A percentile compares a stretch with the other conserved stretches of the same genome.
Evolutionary conservation across 1,139 yeast species (phyloP).

Genomic region (Suzukiozyma palmioleophila): DNA sequence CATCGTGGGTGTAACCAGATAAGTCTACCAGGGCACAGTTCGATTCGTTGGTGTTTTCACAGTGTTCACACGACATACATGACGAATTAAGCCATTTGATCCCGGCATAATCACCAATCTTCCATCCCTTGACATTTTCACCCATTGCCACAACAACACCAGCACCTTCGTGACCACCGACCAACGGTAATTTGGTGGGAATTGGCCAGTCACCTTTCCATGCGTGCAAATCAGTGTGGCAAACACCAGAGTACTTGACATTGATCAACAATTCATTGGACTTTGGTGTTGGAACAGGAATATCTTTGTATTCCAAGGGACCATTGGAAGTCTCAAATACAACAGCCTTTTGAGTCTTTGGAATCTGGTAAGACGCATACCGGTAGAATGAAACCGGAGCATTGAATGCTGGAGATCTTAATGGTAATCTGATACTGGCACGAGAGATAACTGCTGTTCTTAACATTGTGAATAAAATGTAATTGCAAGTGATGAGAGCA

Average conservation of each 20-base stretch:
- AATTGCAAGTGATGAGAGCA: no score
- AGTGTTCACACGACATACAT: slow-evolving; percentile 65
- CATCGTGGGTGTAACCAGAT: slow-evolving; percentile 77
- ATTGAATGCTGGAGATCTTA: slow-evolving; percentile 1
- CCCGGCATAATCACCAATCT: slow-evolving; percentile 71
- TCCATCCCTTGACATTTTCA: slow-evolving; percentile 58
- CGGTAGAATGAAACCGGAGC: neutral
- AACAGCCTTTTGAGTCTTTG: slow-evolving; percentile 36
- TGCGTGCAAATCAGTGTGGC: slow-evolving; percentile 77
- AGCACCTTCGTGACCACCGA: slow-evolving; percentile 85
- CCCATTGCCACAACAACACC: slow-evolving; percentile 75
- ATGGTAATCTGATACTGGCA: neutral
- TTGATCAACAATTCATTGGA: slow-evolving; percentile 63
- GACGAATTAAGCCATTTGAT: slow-evolving; percentile 75
- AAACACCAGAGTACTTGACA: slow-evolving; percentile 73
- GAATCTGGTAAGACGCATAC: slow-evolving; percentile 16
- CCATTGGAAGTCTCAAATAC: slow-evolving; percentile 37
- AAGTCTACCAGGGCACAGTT: slow-evolving; percentile 65
- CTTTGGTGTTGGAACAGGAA: slow-evolving; percentile 66
- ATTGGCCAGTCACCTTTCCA: slow-evolving; percentile 83
- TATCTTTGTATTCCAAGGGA: slow-evolving; percentile 53
- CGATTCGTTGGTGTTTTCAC: slow-evolving; percentile 61
- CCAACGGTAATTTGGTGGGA: slow-evolving; percentile 61
- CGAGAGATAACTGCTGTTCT: slow-evolving; percentile 2
- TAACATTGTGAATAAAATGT: neutral